Conservation (phyloP, 805 yeast genomes). For the Candida railenensis region DNA sequence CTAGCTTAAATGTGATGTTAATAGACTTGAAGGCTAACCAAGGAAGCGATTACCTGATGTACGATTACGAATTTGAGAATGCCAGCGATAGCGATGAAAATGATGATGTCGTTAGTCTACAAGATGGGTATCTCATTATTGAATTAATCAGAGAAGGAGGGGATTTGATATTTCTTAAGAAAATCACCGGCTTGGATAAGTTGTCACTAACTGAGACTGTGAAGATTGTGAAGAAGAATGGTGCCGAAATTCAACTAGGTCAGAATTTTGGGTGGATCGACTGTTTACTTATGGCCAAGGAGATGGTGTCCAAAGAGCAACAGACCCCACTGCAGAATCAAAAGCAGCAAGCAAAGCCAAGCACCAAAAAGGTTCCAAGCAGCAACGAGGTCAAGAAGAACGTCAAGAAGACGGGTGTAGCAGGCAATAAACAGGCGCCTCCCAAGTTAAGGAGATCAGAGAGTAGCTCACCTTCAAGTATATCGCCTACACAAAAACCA, state of each 20-base stretch:
- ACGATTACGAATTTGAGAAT: slow-evolving; percentile 70
- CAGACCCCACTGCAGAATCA: neutral
- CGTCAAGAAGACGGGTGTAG: slow-evolving; percentile 12
- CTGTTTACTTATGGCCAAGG: slow-evolving; percentile 64
- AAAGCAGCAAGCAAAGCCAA: slow-evolving; percentile 8
- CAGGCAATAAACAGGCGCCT: slow-evolving; percentile 11
- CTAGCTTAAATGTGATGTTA: slow-evolving; percentile 30
- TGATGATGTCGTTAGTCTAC: slow-evolving; percentile 25
- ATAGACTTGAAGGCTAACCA: slow-evolving; percentile 42
- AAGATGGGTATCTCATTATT: slow-evolving; percentile 60
- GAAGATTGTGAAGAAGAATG: slow-evolving; percentile 27
- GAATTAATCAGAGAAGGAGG: slow-evolving; percentile 57
- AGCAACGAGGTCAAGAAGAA: slow-evolving; percentile 12
- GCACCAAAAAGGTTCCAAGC: slow-evolving; percentile 7
- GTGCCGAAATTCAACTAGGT: slow-evolving; percentile 45
- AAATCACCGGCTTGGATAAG: slow-evolving; percentile 37
- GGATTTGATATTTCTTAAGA: slow-evolving; percentile 53
- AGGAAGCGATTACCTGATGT: slow-evolving; percentile 63
- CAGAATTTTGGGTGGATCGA: slow-evolving; percentile 63
- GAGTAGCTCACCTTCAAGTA: slow-evolving; percentile 1
- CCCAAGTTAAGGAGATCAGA: slow-evolving; percentile 6
- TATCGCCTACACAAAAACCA: slow-evolving; percentile 7
- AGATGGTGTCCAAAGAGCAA: slow-evolving; percentile 32
- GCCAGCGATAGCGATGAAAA: slow-evolving; percentile 30
- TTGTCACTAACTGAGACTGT: slow-evolving; percentile 21